Conservation (phyloP, 2,329 filamentous ascomycete species). For the Aspergillus quadrilineatus region DNA sequence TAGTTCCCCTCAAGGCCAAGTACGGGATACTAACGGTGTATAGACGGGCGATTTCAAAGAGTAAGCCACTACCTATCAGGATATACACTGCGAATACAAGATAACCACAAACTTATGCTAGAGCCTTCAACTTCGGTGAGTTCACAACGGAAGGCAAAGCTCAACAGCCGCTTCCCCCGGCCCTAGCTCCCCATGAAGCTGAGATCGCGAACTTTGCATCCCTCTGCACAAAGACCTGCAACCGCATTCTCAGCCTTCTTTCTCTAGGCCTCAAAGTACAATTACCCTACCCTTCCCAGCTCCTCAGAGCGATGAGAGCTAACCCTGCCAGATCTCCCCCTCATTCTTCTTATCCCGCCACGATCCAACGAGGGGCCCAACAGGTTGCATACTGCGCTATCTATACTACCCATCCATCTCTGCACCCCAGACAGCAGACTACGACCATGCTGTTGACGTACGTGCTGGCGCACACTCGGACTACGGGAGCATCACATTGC, state of each 20-base stretch:
- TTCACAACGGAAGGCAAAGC: slow-evolving; percentile 64
- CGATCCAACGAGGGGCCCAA: slow-evolving; percentile 50
- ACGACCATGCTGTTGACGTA: slow-evolving; percentile 61
- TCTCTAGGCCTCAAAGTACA: slow-evolving; percentile 70
- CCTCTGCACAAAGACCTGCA: slow-evolving; percentile 71
- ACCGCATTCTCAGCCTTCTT: slow-evolving; percentile 71
- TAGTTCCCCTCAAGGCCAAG: not conserved
- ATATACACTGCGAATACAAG: not conserved
- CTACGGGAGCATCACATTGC: slow-evolving; percentile 67
- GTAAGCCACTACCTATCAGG: slow-evolving; percentile 46
- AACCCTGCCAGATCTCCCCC: slow-evolving; percentile 38
- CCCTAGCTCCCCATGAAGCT: slow-evolving; percentile 59
- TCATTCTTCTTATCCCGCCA: slow-evolving; percentile 64
- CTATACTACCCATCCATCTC: slow-evolving; percentile 67
- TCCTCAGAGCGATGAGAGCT: not conserved
- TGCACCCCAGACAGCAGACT: slow-evolving; percentile 44
- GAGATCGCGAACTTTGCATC: slow-evolving; percentile 66
- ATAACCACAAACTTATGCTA: slow-evolving; percentile 36
- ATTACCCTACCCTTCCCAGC: not conserved
- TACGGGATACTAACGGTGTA: slow-evolving; percentile 10
- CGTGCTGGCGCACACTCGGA: slow-evolving; percentile 91
- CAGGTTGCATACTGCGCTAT: slow-evolving; percentile 64
- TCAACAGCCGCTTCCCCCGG: slow-evolving; percentile 72
- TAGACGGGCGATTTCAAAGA: slow-evolving; percentile 86
- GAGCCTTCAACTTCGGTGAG: slow-evolving; percentile 88